Conservation (phyloP, 345 rosid genomes). For the Euphorbia tirucalli region DNA sequence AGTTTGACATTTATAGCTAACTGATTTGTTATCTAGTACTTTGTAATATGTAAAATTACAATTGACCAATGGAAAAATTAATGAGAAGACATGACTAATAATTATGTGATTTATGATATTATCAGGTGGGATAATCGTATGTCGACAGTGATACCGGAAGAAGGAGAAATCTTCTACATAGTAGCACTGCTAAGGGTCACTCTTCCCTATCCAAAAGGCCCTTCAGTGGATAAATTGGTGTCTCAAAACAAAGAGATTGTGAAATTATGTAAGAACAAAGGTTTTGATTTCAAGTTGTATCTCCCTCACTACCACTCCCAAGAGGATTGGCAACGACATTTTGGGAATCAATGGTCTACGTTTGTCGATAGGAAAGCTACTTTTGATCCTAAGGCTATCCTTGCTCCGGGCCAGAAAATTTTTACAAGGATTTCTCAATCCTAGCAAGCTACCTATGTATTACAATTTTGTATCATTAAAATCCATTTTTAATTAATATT, state of each 20-base stretch:
- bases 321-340: conserved; percentile 82
- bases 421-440: conserved; percentile 45
- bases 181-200: conserved; percentile 80
- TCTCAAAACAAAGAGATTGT: conserved; percentile 64
- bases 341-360: conserved; percentile 69
- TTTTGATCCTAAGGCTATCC: conserved; percentile 82
- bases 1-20: no score
- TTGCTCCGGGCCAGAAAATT: conserved; percentile 89
- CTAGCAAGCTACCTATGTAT: neutral
- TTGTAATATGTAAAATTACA: no score
- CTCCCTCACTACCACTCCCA: conserved; percentile 76
- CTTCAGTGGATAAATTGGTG: conserved; percentile 48
- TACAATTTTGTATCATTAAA: neutral
- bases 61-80: no score
- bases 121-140: conserved; percentile 74
- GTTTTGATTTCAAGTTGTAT: conserved; percentile 76
- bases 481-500: neutral
- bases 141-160: conserved; percentile 57
- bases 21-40: no score
- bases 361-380: conserved; percentile 60
- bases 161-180: conserved; percentile 76
- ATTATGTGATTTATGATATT: no score
- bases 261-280: conserved; percentile 42
- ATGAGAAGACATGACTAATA: no score
- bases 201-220: conserved; percentile 33